Evolutionary conservation across 1,139 yeast species (phyloP).

Genomic region (Wickerhamomyces sp.): DNA sequence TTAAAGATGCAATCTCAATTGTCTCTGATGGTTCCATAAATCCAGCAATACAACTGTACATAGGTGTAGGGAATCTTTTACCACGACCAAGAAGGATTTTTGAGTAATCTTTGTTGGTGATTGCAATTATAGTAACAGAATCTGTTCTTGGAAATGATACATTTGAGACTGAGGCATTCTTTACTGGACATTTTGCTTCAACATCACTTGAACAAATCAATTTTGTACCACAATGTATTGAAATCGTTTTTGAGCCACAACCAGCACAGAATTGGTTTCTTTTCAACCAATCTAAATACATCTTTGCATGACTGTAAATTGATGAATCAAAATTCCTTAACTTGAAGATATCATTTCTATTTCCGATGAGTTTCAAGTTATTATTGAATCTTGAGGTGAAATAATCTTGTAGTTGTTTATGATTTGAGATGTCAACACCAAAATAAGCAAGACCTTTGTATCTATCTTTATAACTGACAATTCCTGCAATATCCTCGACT

Average conservation of each 20-base stretch:
- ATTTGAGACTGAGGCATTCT: slow-evolving; percentile 46
- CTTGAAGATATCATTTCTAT: slow-evolving; percentile 23
- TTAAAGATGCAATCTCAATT: slow-evolving; percentile 77
- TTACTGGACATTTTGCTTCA: slow-evolving; percentile 45
- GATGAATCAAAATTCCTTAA: slow-evolving; percentile 50
- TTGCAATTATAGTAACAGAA: slow-evolving; percentile 78
- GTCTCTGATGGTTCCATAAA: slow-evolving; percentile 95
- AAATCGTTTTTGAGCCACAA: slow-evolving; percentile 69
- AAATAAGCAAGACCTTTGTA: slow-evolving; percentile 73
- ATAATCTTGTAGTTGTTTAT: slow-evolving; percentile 12
- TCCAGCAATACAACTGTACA: slow-evolving; percentile 89
- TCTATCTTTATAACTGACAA: slow-evolving; percentile 27
- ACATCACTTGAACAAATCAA: slow-evolving; percentile 48
- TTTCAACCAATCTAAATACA: slow-evolving; percentile 80
- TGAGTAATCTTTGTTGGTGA: slow-evolving; percentile 54
- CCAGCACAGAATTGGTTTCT: slow-evolving; percentile 83
- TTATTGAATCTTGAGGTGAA: slow-evolving; percentile 2
- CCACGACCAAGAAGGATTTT: slow-evolving; percentile 70
- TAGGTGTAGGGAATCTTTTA: slow-evolving; percentile 45
- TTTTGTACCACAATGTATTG: slow-evolving; percentile 81
- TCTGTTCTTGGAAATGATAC: slow-evolving; percentile 86
- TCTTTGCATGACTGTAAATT: slow-evolving; percentile 72
- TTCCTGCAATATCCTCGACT: slow-evolving; percentile 26
- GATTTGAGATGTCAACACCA: slow-evolving; percentile 61
- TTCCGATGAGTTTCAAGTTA: slow-evolving; percentile 10